Percentiles rank a stretch among this genome's conserved stretches.
Conservation (phyloP, 768 basidiomycete genomes). For the Cyathus striatus region DNA sequence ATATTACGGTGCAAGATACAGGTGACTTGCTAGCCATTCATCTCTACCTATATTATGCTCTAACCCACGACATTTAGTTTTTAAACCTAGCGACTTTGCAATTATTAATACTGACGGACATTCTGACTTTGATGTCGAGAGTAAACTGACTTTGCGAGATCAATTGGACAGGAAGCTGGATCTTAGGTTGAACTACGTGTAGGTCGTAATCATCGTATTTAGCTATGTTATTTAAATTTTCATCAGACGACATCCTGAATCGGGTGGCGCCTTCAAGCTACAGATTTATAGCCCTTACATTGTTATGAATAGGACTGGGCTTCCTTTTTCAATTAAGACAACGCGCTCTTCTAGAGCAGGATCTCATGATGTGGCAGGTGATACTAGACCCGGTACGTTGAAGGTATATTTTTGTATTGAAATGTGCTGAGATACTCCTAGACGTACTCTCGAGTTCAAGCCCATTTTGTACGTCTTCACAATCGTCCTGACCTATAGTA, state of each 20-base stretch:
- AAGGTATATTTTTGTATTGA: background rate
- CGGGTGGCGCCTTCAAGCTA: conserved; percentile 94
- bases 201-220: conserved; percentile 21
- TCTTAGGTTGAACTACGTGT: conserved; percentile 89
- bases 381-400: conserved; percentile 51
- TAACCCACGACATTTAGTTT: too few species aligned
- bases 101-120: conserved; percentile 95
- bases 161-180: conserved; percentile 69
- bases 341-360: conserved; percentile 56
- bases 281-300: conserved; percentile 92
- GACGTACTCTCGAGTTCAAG: conserved; percentile 40
- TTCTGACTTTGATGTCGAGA: conserved; percentile 84
- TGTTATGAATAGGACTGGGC: conserved; percentile 86
- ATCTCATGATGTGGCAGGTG: conserved; percentile 81
- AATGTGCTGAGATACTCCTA: background rate
- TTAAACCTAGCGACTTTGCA: conserved; percentile 92
- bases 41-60: too few species aligned
- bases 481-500: background rate
- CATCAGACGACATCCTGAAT: conserved; percentile 69
- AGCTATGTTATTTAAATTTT: background rate
- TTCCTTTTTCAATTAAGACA: conserved; percentile 74
- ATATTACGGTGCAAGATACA: conserved; percentile 87
- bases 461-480: conserved; percentile 71
- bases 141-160: conserved; percentile 68
- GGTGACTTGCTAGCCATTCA: too few species aligned